These are phyloP conservation scores for Didymella keratinophila DNA, from an alignment of 2,329 filamentous ascomycete genomes.

Conservation along the genomic window DNA sequence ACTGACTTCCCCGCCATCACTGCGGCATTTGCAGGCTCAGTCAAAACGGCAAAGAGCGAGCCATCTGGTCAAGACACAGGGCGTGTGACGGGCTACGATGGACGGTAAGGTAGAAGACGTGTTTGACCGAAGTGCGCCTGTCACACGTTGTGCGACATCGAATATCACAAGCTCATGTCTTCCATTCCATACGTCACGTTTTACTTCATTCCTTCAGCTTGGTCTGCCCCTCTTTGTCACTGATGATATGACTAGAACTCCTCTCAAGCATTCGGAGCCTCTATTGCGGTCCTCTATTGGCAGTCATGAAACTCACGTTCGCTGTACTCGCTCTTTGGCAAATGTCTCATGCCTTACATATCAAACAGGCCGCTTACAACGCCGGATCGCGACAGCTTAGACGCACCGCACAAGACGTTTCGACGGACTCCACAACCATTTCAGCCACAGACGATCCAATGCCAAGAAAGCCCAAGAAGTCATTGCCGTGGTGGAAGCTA, in stretches of 20 bases:
- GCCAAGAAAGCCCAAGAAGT: background rate
- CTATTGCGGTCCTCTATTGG: background rate
- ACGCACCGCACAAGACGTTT: background rate
- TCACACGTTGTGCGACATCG: constrained; percentile 12
- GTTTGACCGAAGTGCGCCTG: constrained; percentile 1
- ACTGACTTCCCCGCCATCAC: constrained; percentile 58
- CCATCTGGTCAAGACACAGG: constrained; percentile 17
- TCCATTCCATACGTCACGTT: constrained; percentile 13
- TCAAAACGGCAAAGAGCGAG: constrained; percentile 46
- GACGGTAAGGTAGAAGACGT: constrained; percentile 12
- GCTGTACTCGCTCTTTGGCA: background rate
- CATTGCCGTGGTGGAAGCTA: constrained; percentile 14
- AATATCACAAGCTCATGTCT: constrained; percentile 6
- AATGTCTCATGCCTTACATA: constrained; percentile 3
- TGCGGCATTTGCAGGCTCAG: constrained; percentile 48
- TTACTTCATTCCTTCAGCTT: constrained; percentile 7
- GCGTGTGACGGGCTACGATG: constrained; percentile 35
- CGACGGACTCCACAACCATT: background rate
- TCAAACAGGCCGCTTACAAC: background rate
- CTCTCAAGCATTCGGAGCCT: background rate
- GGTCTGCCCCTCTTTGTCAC: background rate
- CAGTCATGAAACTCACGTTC: background rate
- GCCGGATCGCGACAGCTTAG: background rate
- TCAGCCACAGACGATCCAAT: background rate
- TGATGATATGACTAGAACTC: background rate